These are phyloP conservation scores for Picochlorum sp. DNA, from an alignment of 139 green algal species.

Conservation along the genomic window DNA sequence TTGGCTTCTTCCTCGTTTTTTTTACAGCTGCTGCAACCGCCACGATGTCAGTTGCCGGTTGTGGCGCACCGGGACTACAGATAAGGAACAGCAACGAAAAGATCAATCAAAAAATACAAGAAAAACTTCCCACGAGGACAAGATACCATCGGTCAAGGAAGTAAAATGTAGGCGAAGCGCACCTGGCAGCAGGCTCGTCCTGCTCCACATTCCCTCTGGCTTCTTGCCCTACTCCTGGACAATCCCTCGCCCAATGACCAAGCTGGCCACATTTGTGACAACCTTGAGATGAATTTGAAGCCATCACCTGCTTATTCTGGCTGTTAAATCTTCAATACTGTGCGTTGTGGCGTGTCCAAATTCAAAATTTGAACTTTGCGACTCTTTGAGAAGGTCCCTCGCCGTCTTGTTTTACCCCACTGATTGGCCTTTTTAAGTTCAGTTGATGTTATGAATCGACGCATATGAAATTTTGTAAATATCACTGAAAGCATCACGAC, in stretches of 20 bases:
- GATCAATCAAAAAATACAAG: background rate
- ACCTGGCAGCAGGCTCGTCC: background rate
- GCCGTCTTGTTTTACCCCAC: background rate
- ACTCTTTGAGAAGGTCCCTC: background rate
- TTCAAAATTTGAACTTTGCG: background rate
- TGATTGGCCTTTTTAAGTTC: background rate
- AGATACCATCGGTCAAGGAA: no score
- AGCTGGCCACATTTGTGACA: slow-evolving; percentile 39
- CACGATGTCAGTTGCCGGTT: background rate
- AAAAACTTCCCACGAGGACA: background rate
- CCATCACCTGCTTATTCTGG: background rate
- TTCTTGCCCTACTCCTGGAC: slow-evolving; percentile 7
- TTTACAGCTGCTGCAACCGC: background rate
- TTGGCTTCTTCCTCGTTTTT: slow-evolving; percentile 22
- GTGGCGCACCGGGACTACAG: background rate
- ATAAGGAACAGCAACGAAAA: background rate
- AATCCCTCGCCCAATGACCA: slow-evolving; percentile 38
- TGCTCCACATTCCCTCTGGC: background rate
- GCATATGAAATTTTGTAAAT: background rate
- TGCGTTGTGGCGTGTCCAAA: background rate
- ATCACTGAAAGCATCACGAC: no score
- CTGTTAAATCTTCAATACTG: background rate
- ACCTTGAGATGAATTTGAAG: background rate
- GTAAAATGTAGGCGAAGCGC: no score
- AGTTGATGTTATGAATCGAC: background rate